Percentiles rank a stretch among this genome's conserved stretches.
Evolutionary conservation across 495 filamentous ascomycete genomes (phyloP).

Genomic region (Glonium stellatum): DNA sequence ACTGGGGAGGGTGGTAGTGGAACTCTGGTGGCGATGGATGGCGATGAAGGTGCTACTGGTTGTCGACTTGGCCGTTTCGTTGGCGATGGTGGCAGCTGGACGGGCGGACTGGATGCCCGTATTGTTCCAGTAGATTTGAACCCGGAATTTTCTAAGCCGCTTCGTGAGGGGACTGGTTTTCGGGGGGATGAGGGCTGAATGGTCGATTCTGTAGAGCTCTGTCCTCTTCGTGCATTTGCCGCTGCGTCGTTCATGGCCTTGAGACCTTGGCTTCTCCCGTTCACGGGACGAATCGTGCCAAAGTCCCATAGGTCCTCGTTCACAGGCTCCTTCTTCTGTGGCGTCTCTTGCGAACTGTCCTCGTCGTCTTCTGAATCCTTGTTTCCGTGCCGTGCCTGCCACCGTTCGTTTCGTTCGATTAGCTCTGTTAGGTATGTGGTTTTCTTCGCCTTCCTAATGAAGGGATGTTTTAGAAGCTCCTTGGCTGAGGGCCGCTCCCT

Average conservation of each 20-base stretch:
- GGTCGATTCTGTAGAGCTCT: conserved; percentile 27
- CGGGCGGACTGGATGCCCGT: conserved; percentile 33
- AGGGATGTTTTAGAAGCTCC: conserved; percentile 83
- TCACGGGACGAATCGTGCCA: conserved; percentile 72
- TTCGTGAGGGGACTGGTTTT: conserved; percentile 20
- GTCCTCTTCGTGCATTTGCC: conserved; percentile 53
- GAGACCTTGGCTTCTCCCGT: conserved; percentile 43
- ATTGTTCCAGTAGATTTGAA: conserved; percentile 22
- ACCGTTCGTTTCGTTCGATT: conserved; percentile 82
- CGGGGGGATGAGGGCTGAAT: conserved; percentile 24
- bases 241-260: conserved; percentile 67
- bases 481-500: conserved; percentile 78
- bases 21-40: conserved; percentile 45
- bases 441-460: conserved; percentile 82
- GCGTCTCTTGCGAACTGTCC: conserved; percentile 44
- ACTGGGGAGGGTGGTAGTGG: conserved; percentile 54
- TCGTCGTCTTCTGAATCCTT: conserved; percentile 49
- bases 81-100: conserved; percentile 41
- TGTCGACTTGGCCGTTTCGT: conserved; percentile 50
- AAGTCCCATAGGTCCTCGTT: conserved; percentile 93
- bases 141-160: conserved; percentile 20
- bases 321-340: conserved; percentile 22
- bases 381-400: conserved; percentile 61
- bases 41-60: conserved; percentile 42
- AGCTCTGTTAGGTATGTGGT: conserved; percentile 85